These are phyloP conservation scores for Chalciporus pseudorubinellus DNA, from an alignment of 768 basidiomycete species.

Conservation along the genomic window DNA sequence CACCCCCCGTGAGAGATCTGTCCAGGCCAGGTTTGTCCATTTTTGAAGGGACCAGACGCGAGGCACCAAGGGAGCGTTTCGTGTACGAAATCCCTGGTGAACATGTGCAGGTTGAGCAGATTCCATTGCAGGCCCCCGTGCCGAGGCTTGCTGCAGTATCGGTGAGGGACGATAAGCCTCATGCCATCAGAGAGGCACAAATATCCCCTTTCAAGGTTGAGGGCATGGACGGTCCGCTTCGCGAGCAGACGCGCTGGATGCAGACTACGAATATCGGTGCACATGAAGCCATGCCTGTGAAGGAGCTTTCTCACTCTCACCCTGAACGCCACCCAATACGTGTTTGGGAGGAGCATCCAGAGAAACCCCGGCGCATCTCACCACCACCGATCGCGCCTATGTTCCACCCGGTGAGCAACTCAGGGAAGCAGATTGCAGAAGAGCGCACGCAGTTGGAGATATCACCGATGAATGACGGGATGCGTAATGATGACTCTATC, in stretches of 20 bases:
- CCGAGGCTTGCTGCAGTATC: background rate
- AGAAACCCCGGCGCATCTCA: slow-evolving; percentile 13
- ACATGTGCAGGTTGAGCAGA: background rate
- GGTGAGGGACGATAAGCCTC: slow-evolving; percentile 8
- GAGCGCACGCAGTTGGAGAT: background rate
- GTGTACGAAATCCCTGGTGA: slow-evolving; percentile 12
- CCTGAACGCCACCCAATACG: slow-evolving; percentile 23
- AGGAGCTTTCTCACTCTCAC: background rate
- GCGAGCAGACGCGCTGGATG: slow-evolving; percentile 2
- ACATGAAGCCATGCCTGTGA: background rate
- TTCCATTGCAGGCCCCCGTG: slow-evolving; percentile 1
- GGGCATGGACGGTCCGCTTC: slow-evolving; percentile 3
- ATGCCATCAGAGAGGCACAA: background rate
- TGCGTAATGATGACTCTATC: background rate
- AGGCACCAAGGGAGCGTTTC: slow-evolving; percentile 12
- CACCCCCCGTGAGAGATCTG: slow-evolving; percentile 7
- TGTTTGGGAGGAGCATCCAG: slow-evolving; percentile 27
- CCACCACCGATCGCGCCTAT: slow-evolving; percentile 1
- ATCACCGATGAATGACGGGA: background rate
- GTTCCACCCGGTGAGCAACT: background rate
- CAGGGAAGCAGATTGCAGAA: background rate
- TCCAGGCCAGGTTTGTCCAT: slow-evolving; percentile 11
- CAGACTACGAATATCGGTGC: background rate
- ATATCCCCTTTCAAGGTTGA: background rate
- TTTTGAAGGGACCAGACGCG: slow-evolving; percentile 16